These are phyloP conservation scores for Staphylotrichum tortipilum DNA, from an alignment of 495 filamentous ascomycete genomes.

Conservation along the genomic window DNA sequence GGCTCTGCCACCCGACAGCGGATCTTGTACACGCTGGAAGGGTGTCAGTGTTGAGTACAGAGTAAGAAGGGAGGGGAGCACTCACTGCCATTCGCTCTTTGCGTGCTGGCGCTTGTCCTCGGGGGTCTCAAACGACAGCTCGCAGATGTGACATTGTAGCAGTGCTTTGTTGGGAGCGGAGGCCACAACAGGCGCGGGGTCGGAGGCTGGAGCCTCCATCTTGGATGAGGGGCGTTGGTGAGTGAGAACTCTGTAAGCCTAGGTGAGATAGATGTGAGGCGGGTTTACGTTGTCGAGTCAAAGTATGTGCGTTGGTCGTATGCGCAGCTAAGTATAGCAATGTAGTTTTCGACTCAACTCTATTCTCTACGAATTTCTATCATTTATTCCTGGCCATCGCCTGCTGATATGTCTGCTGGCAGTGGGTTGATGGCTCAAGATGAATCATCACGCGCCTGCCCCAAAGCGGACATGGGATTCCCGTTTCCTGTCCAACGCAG, in stretches of 20 bases:
- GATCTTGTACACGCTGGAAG: conserved; percentile 1
- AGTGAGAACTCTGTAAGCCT: background rate
- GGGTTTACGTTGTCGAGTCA: too few species aligned
- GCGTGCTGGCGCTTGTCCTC: conserved; percentile 5
- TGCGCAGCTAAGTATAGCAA: too few species aligned
- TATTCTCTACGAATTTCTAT: too few species aligned
- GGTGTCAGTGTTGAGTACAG: background rate
- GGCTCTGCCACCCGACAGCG: conserved; percentile 3
- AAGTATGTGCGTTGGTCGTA: too few species aligned
- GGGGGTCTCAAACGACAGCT: background rate
- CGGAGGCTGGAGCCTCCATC: background rate
- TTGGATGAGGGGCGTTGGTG: background rate
- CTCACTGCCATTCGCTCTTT: conserved; percentile 6
- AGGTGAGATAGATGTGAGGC: background rate
- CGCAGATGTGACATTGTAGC: background rate
- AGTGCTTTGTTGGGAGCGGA: too few species aligned
- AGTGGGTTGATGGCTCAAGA: too few species aligned
- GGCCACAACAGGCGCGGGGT: background rate
- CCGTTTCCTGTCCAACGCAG: too few species aligned
- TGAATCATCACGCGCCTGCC: too few species aligned
- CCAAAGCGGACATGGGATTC: too few species aligned
- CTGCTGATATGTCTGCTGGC: too few species aligned
- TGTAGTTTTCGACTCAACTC: too few species aligned
- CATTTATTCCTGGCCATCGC: too few species aligned
- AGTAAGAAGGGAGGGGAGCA: background rate